Evolutionary conservation across 345 rosid species (phyloP).

Genomic region (Brassica rapa): DNA sequence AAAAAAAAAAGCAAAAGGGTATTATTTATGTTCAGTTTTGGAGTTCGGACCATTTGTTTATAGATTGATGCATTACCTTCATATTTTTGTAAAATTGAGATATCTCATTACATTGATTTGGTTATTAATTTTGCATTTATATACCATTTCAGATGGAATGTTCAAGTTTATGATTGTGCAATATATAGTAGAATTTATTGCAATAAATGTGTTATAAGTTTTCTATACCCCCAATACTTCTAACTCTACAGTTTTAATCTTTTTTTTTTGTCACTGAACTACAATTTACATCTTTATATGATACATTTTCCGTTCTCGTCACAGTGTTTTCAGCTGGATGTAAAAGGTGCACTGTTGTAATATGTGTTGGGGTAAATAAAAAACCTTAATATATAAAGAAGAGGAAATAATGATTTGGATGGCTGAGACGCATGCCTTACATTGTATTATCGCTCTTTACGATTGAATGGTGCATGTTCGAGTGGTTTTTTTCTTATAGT

Average conservation of each 20-base stretch:
- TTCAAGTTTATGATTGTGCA: conserved; percentile 15
- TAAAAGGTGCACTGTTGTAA: not conserved
- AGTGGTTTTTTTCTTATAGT: not conserved
- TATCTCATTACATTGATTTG: conserved; percentile 9
- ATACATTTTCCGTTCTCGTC: not conserved
- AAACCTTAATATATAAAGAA: not conserved
- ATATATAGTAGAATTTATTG: not conserved
- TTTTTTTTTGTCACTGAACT: no score
- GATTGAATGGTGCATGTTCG: conserved; percentile 21
- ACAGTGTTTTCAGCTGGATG: not conserved
- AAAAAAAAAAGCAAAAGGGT: conserved; percentile 20
- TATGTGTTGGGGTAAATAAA: not conserved
- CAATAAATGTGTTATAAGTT: not conserved
- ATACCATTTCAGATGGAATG: not conserved
- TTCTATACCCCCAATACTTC: not conserved
- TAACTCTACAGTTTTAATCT: not conserved
- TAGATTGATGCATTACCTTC: conserved; percentile 8
- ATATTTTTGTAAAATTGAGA: conserved; percentile 5
- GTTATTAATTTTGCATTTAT: conserved; percentile 3
- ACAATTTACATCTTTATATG: not conserved
- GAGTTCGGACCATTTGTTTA: conserved; percentile 30
- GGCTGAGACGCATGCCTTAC: conserved; percentile 33
- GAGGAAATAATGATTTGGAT: conserved; percentile 24
- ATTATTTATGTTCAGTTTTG: conserved; percentile 11
- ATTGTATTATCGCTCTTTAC: conserved; percentile 26